These are phyloP conservation scores for Capronia coronata DNA, from an alignment of 2,329 filamentous ascomycete genomes.

Conservation along the genomic window DNA sequence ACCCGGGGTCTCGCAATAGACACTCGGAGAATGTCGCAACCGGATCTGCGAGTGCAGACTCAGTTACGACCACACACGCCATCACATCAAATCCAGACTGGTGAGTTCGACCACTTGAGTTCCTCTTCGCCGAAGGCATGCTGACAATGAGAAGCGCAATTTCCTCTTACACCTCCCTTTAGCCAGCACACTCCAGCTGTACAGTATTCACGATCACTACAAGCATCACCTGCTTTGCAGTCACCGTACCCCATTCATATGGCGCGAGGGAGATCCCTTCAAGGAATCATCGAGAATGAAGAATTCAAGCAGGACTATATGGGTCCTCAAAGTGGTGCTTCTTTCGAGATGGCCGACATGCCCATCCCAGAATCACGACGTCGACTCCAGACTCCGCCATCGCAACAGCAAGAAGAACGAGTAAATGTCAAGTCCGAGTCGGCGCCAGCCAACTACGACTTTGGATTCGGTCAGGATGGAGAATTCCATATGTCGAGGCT, in stretches of 20 bases:
- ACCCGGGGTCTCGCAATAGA: constrained; percentile 23
- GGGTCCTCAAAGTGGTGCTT: constrained; percentile 3
- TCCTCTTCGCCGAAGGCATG: background rate
- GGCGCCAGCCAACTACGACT: constrained; percentile 11
- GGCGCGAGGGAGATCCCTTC: constrained; percentile 42
- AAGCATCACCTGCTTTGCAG: constrained; percentile 38
- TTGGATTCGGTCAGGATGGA: background rate
- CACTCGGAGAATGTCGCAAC: constrained; percentile 36
- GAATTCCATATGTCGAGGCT: constrained; percentile 14
- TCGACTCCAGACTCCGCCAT: constrained; percentile 9
- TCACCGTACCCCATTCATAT: constrained; percentile 36
- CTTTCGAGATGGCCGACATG: constrained; percentile 50
- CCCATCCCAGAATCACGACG: constrained; percentile 35
- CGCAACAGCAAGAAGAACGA: constrained; percentile 11
- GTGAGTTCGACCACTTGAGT: constrained; percentile 41
- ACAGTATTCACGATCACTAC: constrained; percentile 36
- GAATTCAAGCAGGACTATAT: constrained; percentile 37
- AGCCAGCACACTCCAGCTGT: constrained; percentile 36
- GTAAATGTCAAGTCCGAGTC: constrained; percentile 17
- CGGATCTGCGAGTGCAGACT: constrained; percentile 33
- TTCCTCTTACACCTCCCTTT: constrained; percentile 61
- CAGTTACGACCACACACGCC: constrained; percentile 55
- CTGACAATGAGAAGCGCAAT: constrained; percentile 47
- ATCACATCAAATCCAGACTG: constrained; percentile 51
- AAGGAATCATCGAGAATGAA: constrained; percentile 50